phyloP scores from a whole-genome alignment of 768 basidiomycete genomes.

The Suillus paluster region DNA sequence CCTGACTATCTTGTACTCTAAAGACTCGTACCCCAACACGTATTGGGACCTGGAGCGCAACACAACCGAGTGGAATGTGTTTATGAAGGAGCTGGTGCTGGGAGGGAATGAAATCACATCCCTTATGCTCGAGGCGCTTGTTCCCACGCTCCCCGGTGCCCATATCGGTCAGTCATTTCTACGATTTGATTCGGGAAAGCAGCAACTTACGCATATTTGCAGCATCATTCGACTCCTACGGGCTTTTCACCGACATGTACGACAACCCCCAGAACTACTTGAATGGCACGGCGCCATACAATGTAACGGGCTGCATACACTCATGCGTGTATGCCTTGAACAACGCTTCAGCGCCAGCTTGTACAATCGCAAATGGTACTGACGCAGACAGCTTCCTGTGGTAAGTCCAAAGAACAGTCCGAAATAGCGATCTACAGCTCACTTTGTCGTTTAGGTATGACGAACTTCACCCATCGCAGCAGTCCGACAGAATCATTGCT shows the following conservation, averaged over 20 bases:
- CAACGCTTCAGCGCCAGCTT: slow-evolving; percentile 30
- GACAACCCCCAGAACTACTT: slow-evolving; percentile 54
- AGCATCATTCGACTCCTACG: slow-evolving; percentile 67
- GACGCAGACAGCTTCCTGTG: slow-evolving; percentile 64
- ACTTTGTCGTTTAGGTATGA: slow-evolving; percentile 34
- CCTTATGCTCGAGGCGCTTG: slow-evolving; percentile 54
- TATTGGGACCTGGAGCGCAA: slow-evolving; percentile 58
- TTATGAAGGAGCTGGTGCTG: slow-evolving; percentile 55
- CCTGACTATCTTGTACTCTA: slow-evolving; percentile 49
- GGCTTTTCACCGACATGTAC: slow-evolving; percentile 63
- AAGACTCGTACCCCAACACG: slow-evolving; percentile 49
- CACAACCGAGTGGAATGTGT: slow-evolving; percentile 59
- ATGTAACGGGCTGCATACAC: slow-evolving; percentile 56
- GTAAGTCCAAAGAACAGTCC: slow-evolving; percentile 35
- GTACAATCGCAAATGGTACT: slow-evolving; percentile 39
- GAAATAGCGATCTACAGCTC: background rate
- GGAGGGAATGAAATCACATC: slow-evolving; percentile 57
- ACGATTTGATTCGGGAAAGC: background rate
- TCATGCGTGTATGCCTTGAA: slow-evolving; percentile 46
- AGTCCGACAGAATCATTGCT: slow-evolving; percentile 57
- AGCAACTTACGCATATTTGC: background rate
- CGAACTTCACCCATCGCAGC: slow-evolving; percentile 65
- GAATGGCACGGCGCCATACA: slow-evolving; percentile 66
- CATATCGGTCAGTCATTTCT: slow-evolving; percentile 53
- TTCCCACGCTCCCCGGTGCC: slow-evolving; percentile 51